Percentiles rank a stretch among this genome's conserved stretches.
Evolutionary conservation across 2,329 filamentous ascomycete species (phyloP).

Genomic region (Aspergillus tamarii): DNA sequence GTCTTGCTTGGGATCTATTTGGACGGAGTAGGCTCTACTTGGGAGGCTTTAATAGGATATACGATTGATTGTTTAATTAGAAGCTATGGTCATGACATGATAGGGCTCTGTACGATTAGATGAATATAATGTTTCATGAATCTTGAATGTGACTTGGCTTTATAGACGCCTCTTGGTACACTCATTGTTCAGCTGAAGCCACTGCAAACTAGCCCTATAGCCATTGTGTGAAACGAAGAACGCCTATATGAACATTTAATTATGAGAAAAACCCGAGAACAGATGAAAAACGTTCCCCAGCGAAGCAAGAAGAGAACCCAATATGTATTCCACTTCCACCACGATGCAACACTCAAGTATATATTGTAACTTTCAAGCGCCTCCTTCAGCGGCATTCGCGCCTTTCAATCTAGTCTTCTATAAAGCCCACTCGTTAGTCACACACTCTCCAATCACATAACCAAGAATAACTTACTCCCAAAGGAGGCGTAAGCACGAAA

Average conservation of each 20-base stretch:
- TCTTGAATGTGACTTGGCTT: not conserved
- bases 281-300: rapidly evolving
- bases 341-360: no score
- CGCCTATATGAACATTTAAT: no score
- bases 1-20: not conserved
- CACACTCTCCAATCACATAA: not conserved
- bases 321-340: no score
- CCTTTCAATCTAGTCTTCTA: not conserved
- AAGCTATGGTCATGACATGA: no score
- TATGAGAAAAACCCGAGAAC: no score
- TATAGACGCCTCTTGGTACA: no score
- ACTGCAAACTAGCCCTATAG: no score
- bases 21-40: no score
- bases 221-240: no score
- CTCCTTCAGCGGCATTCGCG: not conserved
- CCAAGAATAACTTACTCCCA: slow-evolving; percentile 3
- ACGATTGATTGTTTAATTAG: not conserved
- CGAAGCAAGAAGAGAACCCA: no score
- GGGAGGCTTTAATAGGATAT: not conserved
- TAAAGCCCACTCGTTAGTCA: not conserved
- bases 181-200: no score
- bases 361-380: no score
- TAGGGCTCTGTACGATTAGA: not conserved
- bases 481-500: slow-evolving; percentile 3
- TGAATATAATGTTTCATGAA: not conserved